These are phyloP conservation scores for Stagonosporopsis chrysanthemi DNA, from an alignment of 2,329 filamentous ascomycete genomes.

Conservation along the genomic window DNA sequence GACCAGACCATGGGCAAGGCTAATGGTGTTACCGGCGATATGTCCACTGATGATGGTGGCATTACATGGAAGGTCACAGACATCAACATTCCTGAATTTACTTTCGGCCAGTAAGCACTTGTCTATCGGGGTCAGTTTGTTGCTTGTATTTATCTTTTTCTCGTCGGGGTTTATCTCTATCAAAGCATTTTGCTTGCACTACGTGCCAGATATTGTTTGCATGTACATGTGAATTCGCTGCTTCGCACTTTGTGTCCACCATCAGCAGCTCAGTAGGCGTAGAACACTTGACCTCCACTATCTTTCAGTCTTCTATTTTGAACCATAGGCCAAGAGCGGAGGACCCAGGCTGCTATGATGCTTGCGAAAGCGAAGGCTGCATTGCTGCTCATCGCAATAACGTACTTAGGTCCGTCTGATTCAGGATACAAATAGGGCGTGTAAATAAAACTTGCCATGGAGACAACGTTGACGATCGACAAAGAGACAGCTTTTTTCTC, in stretches of 20 bases:
- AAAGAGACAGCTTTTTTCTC: conserved; percentile 55
- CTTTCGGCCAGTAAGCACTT: conserved; percentile 18
- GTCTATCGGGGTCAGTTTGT: neutral
- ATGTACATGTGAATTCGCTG: no score
- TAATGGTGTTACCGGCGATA: conserved; percentile 51
- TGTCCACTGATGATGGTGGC: conserved; percentile 53
- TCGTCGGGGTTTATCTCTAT: no score
- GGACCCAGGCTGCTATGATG: conserved; percentile 25
- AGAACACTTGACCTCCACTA: conserved; percentile 22
- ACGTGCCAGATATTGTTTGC: no score
- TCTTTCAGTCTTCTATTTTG: conserved; percentile 21
- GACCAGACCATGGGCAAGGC: conserved; percentile 49
- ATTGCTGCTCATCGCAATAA: conserved; percentile 33
- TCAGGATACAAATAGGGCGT: conserved; percentile 52
- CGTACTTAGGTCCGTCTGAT: conserved; percentile 32
- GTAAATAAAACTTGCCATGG: conserved; percentile 51
- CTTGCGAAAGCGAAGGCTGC: conserved; percentile 27
- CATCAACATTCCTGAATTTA: conserved; percentile 41
- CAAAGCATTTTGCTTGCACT: no score
- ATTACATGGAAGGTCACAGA: conserved; percentile 55
- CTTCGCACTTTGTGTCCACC: neutral
- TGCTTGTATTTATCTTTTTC: neutral
- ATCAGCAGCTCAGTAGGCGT: conserved; percentile 13
- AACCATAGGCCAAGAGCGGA: conserved; percentile 23
- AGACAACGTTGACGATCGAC: conserved; percentile 54